Evolutionary conservation across 768 basidiomycete genomes (phyloP).

Genomic region (Leccinum fibrillosum): DNA sequence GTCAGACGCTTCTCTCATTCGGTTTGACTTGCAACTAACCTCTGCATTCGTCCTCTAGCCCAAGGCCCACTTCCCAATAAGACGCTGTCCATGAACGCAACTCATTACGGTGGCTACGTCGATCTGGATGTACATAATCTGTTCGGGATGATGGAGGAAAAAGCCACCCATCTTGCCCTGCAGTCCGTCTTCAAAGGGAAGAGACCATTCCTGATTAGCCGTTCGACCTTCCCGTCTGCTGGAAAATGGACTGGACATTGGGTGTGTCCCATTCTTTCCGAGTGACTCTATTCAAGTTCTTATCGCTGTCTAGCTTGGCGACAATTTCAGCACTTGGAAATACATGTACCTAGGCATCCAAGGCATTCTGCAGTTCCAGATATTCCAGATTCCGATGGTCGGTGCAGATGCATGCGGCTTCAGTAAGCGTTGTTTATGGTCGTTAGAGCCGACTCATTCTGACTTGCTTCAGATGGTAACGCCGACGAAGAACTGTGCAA

Average conservation of each 20-base stretch:
- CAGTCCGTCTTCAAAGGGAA: slow-evolving; percentile 50
- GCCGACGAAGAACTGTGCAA: slow-evolving; percentile 80
- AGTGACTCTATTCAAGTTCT: background rate
- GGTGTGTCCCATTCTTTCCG: slow-evolving; percentile 33
- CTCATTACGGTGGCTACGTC: slow-evolving; percentile 56
- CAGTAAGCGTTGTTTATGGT: slow-evolving; percentile 13
- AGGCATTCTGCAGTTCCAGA: slow-evolving; percentile 77
- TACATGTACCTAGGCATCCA: slow-evolving; percentile 70
- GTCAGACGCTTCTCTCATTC: slow-evolving; percentile 30
- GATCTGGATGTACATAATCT: slow-evolving; percentile 71
- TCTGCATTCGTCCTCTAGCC: slow-evolving; percentile 31
- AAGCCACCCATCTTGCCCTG: slow-evolving; percentile 59
- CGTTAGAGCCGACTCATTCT: background rate
- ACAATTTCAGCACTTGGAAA: slow-evolving; percentile 74
- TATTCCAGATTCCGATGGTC: slow-evolving; percentile 82
- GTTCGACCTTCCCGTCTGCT: slow-evolving; percentile 65
- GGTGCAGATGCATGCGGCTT: slow-evolving; percentile 63
- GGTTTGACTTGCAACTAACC: background rate
- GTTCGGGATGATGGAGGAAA: slow-evolving; percentile 71
- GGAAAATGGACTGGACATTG: slow-evolving; percentile 75
- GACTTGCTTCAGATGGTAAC: slow-evolving; percentile 41
- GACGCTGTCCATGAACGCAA: slow-evolving; percentile 68
- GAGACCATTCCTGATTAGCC: slow-evolving; percentile 69
- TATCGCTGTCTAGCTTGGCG: slow-evolving; percentile 50
- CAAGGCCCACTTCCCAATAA: slow-evolving; percentile 49